These are phyloP conservation scores for Aspergillus sclerotioniger DNA, from an alignment of 495 filamentous ascomycete species.

Conservation along the genomic window DNA sequence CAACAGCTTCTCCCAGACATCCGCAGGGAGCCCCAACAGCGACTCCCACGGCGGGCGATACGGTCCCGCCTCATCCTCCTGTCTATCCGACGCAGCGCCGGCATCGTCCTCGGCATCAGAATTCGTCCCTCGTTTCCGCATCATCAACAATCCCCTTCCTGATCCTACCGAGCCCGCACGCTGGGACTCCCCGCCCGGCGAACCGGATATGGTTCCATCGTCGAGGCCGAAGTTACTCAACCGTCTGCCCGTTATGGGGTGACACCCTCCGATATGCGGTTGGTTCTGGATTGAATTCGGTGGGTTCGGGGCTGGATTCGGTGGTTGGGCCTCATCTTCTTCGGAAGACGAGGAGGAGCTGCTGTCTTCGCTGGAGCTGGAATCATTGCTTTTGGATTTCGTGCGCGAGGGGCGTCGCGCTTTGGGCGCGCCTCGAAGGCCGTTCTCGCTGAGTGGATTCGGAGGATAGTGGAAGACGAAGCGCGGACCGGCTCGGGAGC, in stretches of 20 bases:
- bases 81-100: constrained; percentile 39
- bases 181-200: constrained; percentile 35
- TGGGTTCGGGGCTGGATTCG: not conserved
- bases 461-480: constrained; percentile 93
- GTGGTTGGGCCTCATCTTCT: constrained; percentile 39
- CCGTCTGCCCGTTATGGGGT: constrained; percentile 28
- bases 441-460: constrained; percentile 50
- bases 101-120: constrained; percentile 47
- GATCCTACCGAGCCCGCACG: constrained; percentile 44
- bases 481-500: constrained; percentile 74
- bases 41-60: constrained; percentile 70
- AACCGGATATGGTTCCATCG: constrained; percentile 27
- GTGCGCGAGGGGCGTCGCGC: constrained; percentile 35
- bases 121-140: constrained; percentile 31
- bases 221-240: constrained; percentile 42
- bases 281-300: constrained; percentile 2
- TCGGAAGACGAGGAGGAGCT: constrained; percentile 50
- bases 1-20: constrained; percentile 79
- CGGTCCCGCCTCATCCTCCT: constrained; percentile 52
- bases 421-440: constrained; percentile 33
- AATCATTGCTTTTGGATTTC: constrained; percentile 38
- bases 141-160: constrained; percentile 34
- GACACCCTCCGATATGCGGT: constrained; percentile 19
- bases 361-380: constrained; percentile 48
- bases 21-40: constrained; percentile 70